A percentile compares a stretch with the other conserved stretches of the same genome.
Evolutionary conservation across 2,329 filamentous ascomycete genomes (phyloP).

Genomic region (Talaromyces sp.): DNA sequence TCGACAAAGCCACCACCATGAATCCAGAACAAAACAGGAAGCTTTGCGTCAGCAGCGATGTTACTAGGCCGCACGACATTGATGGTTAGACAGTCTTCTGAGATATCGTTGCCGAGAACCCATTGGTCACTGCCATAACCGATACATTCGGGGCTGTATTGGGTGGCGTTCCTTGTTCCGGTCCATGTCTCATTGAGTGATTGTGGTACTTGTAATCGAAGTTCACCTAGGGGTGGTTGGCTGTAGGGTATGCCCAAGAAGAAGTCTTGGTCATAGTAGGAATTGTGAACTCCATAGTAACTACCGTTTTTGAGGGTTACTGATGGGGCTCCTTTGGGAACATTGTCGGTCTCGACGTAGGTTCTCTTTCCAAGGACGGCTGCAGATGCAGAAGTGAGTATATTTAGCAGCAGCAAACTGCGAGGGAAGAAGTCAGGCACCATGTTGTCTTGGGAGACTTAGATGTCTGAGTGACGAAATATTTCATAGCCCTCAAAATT

Average conservation of each 20-base stretch:
- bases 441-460: background rate
- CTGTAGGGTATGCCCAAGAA: conserved; percentile 76
- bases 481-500: background rate
- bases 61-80: conserved; percentile 59
- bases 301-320: conserved; percentile 11
- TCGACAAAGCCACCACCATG: conserved; percentile 47
- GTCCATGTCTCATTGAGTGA: conserved; percentile 52
- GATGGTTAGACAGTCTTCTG: conserved; percentile 64
- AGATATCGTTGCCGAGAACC: conserved; percentile 43
- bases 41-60: conserved; percentile 29
- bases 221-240: conserved; percentile 61
- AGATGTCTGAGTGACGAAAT: background rate
- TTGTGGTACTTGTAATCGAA: conserved; percentile 68
- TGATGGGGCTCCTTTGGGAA: conserved; percentile 1
- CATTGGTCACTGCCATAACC: conserved; percentile 56
- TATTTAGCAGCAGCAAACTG: conserved; percentile 1
- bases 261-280: conserved; percentile 47
- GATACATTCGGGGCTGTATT: conserved; percentile 62
- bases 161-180: conserved; percentile 61
- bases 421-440: background rate
- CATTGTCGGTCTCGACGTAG: background rate
- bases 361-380: background rate
- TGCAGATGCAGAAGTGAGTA: background rate
- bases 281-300: conserved; percentile 11
- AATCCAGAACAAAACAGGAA: conserved; percentile 41